These are phyloP conservation scores for Raffaelea ambrosiae DNA, from an alignment of 2,329 filamentous ascomycete species.

Conservation along the genomic window DNA sequence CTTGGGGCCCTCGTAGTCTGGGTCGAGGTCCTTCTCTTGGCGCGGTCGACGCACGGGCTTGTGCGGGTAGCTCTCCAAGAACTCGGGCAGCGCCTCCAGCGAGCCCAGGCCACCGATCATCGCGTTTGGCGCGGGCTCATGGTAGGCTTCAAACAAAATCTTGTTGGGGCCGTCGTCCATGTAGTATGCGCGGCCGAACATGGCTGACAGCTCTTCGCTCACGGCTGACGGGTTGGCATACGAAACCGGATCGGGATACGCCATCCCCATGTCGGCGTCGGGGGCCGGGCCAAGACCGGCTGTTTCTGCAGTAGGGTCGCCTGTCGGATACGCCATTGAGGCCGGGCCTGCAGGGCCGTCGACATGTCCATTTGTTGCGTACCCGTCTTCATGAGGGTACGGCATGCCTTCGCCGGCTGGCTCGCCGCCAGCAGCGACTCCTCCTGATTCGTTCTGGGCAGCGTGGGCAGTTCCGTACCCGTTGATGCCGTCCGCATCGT, in stretches of 20 bases:
- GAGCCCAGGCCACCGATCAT: conserved; percentile 27
- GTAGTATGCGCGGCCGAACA: conserved; percentile 53
- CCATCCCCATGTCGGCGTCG: background rate
- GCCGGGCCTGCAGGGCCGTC: too few relatives aligned
- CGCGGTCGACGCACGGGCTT: conserved; percentile 44
- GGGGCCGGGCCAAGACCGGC: background rate
- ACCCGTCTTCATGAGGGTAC: conserved; percentile 5
- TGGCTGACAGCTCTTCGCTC: conserved; percentile 14
- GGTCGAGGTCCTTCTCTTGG: conserved; percentile 44
- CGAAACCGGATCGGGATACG: conserved; percentile 21
- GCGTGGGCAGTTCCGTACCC: too few relatives aligned
- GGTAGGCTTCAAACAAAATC: conserved; percentile 52
- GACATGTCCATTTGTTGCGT: conserved; percentile 16
- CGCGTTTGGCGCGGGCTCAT: conserved; percentile 38
- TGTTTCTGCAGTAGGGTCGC: background rate
- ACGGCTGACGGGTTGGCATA: background rate
- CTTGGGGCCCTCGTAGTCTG: conserved; percentile 40
- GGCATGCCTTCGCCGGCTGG: background rate
- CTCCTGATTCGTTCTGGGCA: background rate
- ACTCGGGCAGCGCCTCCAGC: conserved; percentile 43
- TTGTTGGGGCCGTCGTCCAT: conserved; percentile 49
- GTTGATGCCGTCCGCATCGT: conserved; percentile 2
- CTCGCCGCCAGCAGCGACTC: background rate
- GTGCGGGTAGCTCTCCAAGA: conserved; percentile 45
- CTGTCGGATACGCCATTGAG: too few relatives aligned